Conservation (phyloP, 768 basidiomycete species). For the Suillus luteus region DNA sequence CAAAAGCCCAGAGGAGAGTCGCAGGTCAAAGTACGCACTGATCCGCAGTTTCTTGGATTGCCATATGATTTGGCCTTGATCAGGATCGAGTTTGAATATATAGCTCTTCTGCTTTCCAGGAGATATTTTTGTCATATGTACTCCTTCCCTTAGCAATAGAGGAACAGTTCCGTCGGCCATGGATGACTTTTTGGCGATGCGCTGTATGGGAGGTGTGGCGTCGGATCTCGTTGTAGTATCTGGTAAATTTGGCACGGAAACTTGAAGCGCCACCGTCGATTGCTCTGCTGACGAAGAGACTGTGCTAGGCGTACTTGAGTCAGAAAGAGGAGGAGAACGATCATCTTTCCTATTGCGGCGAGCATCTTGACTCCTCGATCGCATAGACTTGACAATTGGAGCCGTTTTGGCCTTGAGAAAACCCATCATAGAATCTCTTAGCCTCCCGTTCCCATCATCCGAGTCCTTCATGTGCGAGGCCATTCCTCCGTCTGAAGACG, state of each 20-base stretch:
- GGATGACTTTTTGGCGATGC: conserved; percentile 12
- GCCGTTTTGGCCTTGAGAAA: conserved; percentile 36
- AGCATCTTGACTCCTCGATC: conserved; percentile 5
- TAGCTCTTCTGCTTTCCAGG: conserved; percentile 73
- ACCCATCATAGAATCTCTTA: conserved; percentile 38
- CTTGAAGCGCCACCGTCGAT: not conserved
- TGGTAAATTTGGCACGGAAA: not conserved
- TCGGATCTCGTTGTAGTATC: not conserved
- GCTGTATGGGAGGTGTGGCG: not conserved
- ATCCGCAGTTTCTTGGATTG: conserved; percentile 70
- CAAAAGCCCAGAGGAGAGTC: not conserved
- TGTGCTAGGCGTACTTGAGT: not conserved
- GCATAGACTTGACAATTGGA: conserved; percentile 32
- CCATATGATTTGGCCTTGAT: conserved; percentile 81
- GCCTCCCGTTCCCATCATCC: conserved; percentile 10
- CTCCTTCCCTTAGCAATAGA: conserved; percentile 57
- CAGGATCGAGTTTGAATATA: conserved; percentile 72
- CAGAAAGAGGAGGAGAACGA: not conserved
- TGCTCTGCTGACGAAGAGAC: conserved; percentile 2
- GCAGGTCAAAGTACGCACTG: conserved; percentile 42
- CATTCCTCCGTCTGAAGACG: conserved; percentile 12
- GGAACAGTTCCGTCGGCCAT: conserved; percentile 55
- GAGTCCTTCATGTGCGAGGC: not conserved
- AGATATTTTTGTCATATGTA: conserved; percentile 82
- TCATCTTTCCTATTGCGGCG: conserved; percentile 29